phyloP scores from a whole-genome alignment of 306 rosid species.

The Pyrus communis region DNA sequence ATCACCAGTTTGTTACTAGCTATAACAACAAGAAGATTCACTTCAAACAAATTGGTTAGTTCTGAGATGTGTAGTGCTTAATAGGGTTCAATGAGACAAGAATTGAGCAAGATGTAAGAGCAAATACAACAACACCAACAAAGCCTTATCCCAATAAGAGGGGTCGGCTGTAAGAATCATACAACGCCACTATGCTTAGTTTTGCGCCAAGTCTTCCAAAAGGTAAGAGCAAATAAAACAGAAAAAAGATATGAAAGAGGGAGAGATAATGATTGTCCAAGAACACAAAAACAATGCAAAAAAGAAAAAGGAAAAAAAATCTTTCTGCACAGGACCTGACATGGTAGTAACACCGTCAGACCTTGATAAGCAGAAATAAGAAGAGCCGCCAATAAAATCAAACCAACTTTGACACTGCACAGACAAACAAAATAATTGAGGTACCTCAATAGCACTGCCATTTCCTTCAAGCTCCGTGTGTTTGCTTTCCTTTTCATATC shows the following conservation, averaged over 20 bases:
- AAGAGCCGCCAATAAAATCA: neutral
- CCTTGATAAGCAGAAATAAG: neutral
- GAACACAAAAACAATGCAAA: neutral
- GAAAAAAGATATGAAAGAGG: neutral
- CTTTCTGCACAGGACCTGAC: neutral
- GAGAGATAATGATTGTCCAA: neutral
- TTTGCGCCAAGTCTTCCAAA: too few species aligned
- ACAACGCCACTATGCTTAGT: too few species aligned
- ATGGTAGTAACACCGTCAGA: neutral
- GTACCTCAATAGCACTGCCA: slow-evolving; percentile 86
- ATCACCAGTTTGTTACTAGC: neutral
- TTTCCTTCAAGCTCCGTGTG: slow-evolving; percentile 86
- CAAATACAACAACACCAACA: neutral
- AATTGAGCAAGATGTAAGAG: neutral
- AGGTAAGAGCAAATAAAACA: neutral
- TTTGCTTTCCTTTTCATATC: slow-evolving; percentile 89
- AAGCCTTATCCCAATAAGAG: too few species aligned
- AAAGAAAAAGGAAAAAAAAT: neutral
- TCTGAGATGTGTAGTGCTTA: neutral
- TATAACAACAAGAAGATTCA: neutral
- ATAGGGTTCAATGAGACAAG: neutral
- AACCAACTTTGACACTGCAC: slow-evolving; percentile 6
- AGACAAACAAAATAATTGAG: slow-evolving; percentile 16
- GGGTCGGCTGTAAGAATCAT: too few species aligned
- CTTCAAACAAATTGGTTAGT: neutral